Percentiles rank a stretch among this genome's conserved stretches.
Evolutionary conservation across 208 protist genomes (phyloP).

Genomic region (Paratrypanosoma confusum): DNA sequence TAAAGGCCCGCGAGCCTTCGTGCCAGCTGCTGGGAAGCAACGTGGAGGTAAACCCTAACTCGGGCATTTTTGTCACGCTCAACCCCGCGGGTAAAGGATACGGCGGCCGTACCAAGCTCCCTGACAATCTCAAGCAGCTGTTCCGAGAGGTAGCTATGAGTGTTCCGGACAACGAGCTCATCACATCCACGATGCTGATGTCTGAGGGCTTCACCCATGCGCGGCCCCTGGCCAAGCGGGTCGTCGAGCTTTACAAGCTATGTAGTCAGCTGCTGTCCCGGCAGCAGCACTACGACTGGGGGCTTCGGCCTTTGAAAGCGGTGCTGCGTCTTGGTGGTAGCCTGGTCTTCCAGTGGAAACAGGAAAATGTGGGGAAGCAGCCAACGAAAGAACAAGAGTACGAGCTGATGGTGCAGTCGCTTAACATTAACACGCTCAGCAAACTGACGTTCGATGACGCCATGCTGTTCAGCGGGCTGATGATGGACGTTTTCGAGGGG

Average conservation of each 20-base stretch:
- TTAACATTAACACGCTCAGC: slow-evolving; percentile 96
- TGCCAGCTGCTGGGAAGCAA: slow-evolving; percentile 76
- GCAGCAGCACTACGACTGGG: slow-evolving; percentile 98
- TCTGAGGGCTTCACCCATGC: slow-evolving; percentile 87
- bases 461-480: slow-evolving; percentile 90
- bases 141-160: slow-evolving; percentile 98
- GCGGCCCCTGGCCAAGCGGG: slow-evolving; percentile 72
- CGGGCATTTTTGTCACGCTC: slow-evolving; percentile 96
- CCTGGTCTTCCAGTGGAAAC: slow-evolving; percentile 65
- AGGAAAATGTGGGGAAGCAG: slow-evolving; percentile 39
- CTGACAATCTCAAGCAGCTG: slow-evolving; percentile 97
- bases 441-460: slow-evolving; percentile 96
- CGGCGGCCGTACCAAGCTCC: slow-evolving; percentile 95
- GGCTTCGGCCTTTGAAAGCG: slow-evolving; percentile 94
- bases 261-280: slow-evolving; percentile 94
- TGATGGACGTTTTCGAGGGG: slow-evolving; percentile 81
- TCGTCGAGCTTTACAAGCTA: slow-evolving; percentile 87
- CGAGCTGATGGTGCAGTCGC: slow-evolving; percentile 89
- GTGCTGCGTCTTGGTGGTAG: slow-evolving; percentile 91
- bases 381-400: slow-evolving; percentile 78
- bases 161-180: slow-evolving; percentile 93
- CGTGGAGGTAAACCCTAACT: slow-evolving; percentile 65
- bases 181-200: slow-evolving; percentile 90
- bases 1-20: slow-evolving; percentile 67
- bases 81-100: slow-evolving; percentile 95